Conservation (phyloP, 2,329 filamentous ascomycete species). For the Fonsecaea nubica region DNA sequence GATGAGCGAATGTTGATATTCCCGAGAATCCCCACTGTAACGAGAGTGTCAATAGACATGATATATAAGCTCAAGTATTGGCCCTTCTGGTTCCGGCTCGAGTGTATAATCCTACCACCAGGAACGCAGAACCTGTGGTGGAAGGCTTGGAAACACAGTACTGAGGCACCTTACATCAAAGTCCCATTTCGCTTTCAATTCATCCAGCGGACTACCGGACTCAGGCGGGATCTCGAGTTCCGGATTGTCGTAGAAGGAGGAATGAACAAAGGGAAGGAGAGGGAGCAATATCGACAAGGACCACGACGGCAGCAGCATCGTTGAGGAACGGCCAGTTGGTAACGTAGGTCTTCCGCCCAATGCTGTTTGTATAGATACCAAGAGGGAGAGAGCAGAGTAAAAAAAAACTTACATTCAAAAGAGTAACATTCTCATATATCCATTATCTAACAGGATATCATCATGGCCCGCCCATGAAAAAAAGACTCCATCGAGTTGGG, state of each 20-base stretch:
- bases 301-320: constrained; percentile 17
- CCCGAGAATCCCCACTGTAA: constrained; percentile 71
- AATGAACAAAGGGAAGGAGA: constrained; percentile 25
- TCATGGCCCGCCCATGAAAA: neutral
- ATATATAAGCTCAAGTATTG: neutral
- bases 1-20: constrained; percentile 76
- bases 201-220: constrained; percentile 45
- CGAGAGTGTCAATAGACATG: neutral
- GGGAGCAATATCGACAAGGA: constrained; percentile 15
- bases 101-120: neutral
- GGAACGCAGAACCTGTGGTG: neutral
- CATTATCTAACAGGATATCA: constrained; percentile 7
- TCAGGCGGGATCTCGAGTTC: constrained; percentile 47
- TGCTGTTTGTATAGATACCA: neutral
- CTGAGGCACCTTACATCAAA: constrained; percentile 48
- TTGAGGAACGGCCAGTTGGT: neutral
- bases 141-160: too few species aligned
- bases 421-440: neutral
- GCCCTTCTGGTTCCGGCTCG: neutral
- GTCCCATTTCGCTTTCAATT: constrained; percentile 56
- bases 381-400: neutral
- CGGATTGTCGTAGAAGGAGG: constrained; percentile 51
- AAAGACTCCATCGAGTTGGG: neutral
- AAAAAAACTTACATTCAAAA: neutral
- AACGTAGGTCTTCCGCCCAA: neutral